A percentile compares a stretch with the other conserved stretches of the same genome.
These are phyloP conservation scores for Wickerhamomyces bisporus DNA, from an alignment of 805 yeast species.

Conservation along the genomic window DNA sequence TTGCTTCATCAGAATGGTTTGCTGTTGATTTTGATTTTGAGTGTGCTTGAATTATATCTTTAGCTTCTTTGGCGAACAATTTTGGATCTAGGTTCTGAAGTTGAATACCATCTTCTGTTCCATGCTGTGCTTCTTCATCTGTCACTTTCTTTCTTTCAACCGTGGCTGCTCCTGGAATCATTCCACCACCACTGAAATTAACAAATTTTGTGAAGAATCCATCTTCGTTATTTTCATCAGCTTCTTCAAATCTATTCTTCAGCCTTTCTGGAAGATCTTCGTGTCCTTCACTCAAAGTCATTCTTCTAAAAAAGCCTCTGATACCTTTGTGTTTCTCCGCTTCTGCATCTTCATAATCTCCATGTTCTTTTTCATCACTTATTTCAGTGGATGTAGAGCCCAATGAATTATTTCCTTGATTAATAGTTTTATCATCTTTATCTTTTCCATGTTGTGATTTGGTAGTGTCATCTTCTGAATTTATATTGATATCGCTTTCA, in stretches of 20 bases:
- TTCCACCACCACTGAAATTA: constrained; percentile 29
- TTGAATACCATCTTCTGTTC: constrained; percentile 35
- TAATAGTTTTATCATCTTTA: too few species aligned
- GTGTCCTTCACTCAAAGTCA: constrained; percentile 4
- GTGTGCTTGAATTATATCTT: constrained; percentile 46
- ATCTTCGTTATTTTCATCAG: constrained; percentile 19
- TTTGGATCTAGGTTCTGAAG: constrained; percentile 38
- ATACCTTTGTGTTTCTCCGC: constrained; percentile 7
- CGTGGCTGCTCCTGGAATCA: constrained; percentile 30
- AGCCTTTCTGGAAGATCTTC: constrained; percentile 11
- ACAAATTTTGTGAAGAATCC: constrained; percentile 27
- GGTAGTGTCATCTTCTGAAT: constrained; percentile 13
- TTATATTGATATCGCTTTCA: constrained; percentile 20
- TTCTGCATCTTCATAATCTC: background rate
- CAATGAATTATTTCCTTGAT: too few species aligned
- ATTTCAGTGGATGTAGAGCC: background rate
- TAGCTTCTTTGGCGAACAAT: constrained; percentile 46
- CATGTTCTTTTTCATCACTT: background rate
- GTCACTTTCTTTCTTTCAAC: constrained; percentile 9
- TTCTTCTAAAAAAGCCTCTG: constrained; percentile 16
- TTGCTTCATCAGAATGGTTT: constrained; percentile 15
- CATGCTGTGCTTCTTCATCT: constrained; percentile 33
- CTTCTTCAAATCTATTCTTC: constrained; percentile 9
- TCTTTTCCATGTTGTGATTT: constrained; percentile 1
- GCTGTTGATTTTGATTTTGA: constrained; percentile 1